Evolutionary conservation across 805 yeast genomes (phyloP).

Genomic region (Pichia ethanolica): DNA sequence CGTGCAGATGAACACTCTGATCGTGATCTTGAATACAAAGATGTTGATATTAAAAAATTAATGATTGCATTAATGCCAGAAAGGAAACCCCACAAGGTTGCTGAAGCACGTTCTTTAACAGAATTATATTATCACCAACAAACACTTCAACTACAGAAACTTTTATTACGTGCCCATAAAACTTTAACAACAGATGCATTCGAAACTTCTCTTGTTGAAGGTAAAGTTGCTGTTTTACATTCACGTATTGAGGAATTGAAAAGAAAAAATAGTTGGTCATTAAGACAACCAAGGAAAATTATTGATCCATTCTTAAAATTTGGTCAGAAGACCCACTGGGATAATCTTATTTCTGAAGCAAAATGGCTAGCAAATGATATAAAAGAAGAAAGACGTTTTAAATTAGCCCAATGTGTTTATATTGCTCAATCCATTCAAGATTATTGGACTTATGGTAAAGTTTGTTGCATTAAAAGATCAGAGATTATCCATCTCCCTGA

Average conservation of each 20-base stretch:
- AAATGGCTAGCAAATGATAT: constrained; percentile 80
- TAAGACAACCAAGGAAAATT: constrained; percentile 72
- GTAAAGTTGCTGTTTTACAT: constrained; percentile 81
- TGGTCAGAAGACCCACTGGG: constrained; percentile 58
- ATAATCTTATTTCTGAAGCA: constrained; percentile 63
- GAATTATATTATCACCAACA: constrained; percentile 85
- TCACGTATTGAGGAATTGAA: constrained; percentile 89
- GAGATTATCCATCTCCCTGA: constrained; percentile 30
- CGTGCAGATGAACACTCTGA: constrained; percentile 24
- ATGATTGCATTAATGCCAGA: constrained; percentile 44
- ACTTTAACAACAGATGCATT: constrained; percentile 77
- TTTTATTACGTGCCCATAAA: constrained; percentile 81
- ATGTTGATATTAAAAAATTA: constrained; percentile 37
- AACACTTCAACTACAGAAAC: constrained; percentile 73
- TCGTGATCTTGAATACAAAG: constrained; percentile 29
- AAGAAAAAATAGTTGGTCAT: constrained; percentile 81
- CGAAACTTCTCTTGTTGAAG: constrained; percentile 81
- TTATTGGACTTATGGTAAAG: constrained; percentile 72
- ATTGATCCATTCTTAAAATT: constrained; percentile 51
- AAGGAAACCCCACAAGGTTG: constrained; percentile 43
- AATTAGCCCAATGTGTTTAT: constrained; percentile 59
- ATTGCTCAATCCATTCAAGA: constrained; percentile 70
- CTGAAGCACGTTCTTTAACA: constrained; percentile 62
- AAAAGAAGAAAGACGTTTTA: constrained; percentile 61
- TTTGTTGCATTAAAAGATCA: constrained; percentile 51